Evolutionary conservation across 495 filamentous ascomycete genomes (phyloP).

Genomic region (Saxophila tyrrhenica): DNA sequence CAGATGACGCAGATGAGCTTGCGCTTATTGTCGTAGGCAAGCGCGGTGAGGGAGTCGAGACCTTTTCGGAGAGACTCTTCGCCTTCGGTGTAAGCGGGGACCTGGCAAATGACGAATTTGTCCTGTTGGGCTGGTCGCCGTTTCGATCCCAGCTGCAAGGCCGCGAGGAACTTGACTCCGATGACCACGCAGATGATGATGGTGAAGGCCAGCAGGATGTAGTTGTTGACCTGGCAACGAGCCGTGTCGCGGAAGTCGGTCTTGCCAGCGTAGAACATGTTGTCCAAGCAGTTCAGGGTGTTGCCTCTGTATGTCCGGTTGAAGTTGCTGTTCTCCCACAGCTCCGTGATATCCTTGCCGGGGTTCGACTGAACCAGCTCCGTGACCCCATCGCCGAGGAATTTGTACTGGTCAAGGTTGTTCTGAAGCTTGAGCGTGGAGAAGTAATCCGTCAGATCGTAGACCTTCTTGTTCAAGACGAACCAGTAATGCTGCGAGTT

Average conservation of each 20-base stretch:
- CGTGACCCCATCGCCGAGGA: slow-evolving; percentile 54
- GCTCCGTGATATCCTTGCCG: slow-evolving; percentile 61
- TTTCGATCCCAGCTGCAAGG: slow-evolving; percentile 87
- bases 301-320: slow-evolving; percentile 39
- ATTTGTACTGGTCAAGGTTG: slow-evolving; percentile 44
- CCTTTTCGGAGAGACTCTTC: slow-evolving; percentile 88
- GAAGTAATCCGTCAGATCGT: slow-evolving; percentile 88
- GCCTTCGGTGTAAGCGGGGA: slow-evolving; percentile 95
- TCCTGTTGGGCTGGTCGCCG: slow-evolving; percentile 82
- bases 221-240: slow-evolving; percentile 81
- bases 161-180: slow-evolving; percentile 80
- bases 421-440: slow-evolving; percentile 48
- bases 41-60: slow-evolving; percentile 82
- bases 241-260: slow-evolving; percentile 71
- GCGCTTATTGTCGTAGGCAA: slow-evolving; percentile 95
- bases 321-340: slow-evolving; percentile 42
- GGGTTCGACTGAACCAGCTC: slow-evolving; percentile 59
- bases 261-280: slow-evolving; percentile 71
- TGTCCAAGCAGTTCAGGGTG: slow-evolving; percentile 66
- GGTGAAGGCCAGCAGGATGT: slow-evolving; percentile 77
- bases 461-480: slow-evolving; percentile 61
- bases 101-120: slow-evolving; percentile 97
- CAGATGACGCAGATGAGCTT: slow-evolving; percentile 91
- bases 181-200: slow-evolving; percentile 72
- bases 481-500: slow-evolving; percentile 65